Evolutionary conservation across 2,329 filamentous ascomycete species (phyloP).

Genomic region (Pyrenochaeta sp.): DNA sequence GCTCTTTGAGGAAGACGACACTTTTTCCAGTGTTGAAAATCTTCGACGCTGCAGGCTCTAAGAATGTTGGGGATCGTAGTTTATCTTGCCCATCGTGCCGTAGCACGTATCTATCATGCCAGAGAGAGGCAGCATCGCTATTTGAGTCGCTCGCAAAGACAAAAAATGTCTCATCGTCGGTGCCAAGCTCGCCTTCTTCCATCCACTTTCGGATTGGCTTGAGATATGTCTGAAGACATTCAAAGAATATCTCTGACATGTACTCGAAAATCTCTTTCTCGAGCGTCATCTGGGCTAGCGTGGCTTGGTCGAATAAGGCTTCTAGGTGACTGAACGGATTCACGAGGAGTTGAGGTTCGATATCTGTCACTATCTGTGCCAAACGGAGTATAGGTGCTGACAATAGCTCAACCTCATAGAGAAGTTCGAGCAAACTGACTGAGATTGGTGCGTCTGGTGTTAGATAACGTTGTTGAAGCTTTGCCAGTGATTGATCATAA

Average conservation of each 20-base stretch:
- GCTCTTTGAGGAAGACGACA: constrained; percentile 79
- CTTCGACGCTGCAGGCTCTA: constrained; percentile 72
- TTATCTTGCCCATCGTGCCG: constrained; percentile 66
- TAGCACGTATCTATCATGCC: constrained; percentile 78
- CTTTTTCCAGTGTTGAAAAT: constrained; percentile 92
- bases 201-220: constrained; percentile 85
- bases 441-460: constrained; percentile 61
- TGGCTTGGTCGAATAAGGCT: constrained; percentile 75
- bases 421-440: constrained; percentile 72
- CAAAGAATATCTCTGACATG: constrained; percentile 75
- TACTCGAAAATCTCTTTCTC: constrained; percentile 68
- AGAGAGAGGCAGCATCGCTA: constrained; percentile 71
- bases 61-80: constrained; percentile 76
- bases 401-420: constrained; percentile 63
- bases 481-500: constrained; percentile 68
- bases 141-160: constrained; percentile 67
- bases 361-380: constrained; percentile 67
- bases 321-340: constrained; percentile 78
- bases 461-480: constrained; percentile 69
- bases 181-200: constrained; percentile 74
- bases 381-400: constrained; percentile 68
- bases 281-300: constrained; percentile 73
- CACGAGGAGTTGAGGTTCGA: constrained; percentile 55
- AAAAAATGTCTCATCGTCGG: constrained; percentile 77
- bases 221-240: constrained; percentile 83